phyloP scores from a whole-genome alignment of 768 basidiomycete genomes.

The Trametes coccinea region DNA sequence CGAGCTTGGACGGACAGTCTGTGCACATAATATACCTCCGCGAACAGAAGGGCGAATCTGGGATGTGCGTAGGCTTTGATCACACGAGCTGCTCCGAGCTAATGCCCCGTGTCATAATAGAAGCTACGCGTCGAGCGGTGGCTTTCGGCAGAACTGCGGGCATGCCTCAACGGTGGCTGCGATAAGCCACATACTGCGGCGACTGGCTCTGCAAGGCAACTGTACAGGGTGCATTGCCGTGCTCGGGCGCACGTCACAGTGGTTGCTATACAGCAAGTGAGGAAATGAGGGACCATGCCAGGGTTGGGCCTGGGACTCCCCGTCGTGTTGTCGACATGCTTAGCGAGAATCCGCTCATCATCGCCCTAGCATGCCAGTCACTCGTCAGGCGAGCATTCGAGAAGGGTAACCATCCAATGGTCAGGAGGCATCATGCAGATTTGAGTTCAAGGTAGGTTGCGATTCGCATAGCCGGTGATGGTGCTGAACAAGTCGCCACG shows the following conservation, averaged over 20 bases:
- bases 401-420: neutral
- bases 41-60: conserved; percentile 17
- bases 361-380: neutral
- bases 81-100: conserved; percentile 25
- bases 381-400: conserved; percentile 3
- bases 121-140: conserved; percentile 20
- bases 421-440: neutral
- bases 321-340: neutral
- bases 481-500: neutral
- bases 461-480: neutral
- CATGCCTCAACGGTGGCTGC: conserved; percentile 2
- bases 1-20: conserved; percentile 6
- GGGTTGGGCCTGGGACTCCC: neutral
- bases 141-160: conserved; percentile 28
- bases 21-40: conserved; percentile 15
- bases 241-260: neutral
- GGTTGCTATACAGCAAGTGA: conserved; percentile 2
- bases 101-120: conserved; percentile 23
- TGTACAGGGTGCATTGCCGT: neutral
- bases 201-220: neutral
- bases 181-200: conserved; percentile 20
- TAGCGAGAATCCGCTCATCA: neutral
- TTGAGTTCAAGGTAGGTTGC: neutral
- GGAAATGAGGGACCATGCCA: neutral
- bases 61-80: conserved; percentile 17